Conservation (phyloP, 129 eudicot genomes). For the Flaveria sonorensis region DNA sequence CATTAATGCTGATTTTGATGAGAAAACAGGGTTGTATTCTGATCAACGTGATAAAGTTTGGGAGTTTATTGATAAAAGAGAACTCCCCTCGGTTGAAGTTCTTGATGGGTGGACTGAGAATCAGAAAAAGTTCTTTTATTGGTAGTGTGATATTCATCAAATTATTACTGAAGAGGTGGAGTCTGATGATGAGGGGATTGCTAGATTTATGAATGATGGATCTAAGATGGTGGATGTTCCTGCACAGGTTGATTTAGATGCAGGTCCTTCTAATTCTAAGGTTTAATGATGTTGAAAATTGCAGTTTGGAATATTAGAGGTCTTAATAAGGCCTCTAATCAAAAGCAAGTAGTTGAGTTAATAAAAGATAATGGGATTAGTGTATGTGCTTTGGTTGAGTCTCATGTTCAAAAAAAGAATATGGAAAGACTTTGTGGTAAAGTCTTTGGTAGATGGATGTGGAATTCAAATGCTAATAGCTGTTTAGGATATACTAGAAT, state of each 20-base stretch:
- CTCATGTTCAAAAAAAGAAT: background rate
- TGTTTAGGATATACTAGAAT: background rate
- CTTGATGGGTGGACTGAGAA: no score
- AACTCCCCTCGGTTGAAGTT: no score
- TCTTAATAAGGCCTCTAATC: background rate
- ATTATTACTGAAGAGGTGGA: no score
- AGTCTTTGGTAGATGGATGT: background rate
- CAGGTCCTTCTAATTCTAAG: background rate
- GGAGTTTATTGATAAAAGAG: no score
- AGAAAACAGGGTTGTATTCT: no score
- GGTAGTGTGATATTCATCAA: no score
- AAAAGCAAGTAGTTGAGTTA: background rate
- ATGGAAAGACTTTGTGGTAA: background rate
- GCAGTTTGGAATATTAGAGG: background rate
- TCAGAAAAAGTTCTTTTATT: no score
- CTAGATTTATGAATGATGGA: no score
- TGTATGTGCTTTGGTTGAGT: background rate
- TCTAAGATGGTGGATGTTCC: accelerated
- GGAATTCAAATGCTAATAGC: background rate
- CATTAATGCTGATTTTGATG: no score
- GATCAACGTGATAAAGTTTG: no score
- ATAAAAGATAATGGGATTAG: background rate
- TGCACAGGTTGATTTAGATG: background rate
- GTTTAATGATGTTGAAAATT: background rate
- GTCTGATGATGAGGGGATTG: no score